Evolutionary conservation across 768 basidiomycete species (phyloP), one percentile per base, ranked within the genome.

Genomic region (Boletus rufocinnamomeus): DNA sequence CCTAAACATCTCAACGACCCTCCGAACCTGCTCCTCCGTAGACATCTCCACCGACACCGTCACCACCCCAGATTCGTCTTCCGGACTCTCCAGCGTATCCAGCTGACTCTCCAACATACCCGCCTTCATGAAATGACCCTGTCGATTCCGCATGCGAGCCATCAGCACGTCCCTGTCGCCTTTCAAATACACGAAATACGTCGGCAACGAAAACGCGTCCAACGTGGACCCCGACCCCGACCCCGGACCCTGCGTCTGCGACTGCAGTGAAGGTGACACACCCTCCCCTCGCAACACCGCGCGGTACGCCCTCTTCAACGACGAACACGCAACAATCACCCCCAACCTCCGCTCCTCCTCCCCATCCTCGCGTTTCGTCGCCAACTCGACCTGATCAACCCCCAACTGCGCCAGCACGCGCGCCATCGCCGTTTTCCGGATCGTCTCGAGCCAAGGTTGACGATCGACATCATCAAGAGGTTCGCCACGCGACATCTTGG

Each of bases 311-410:
- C 68, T 80, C 75, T 89, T 95, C 70, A 98, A 75, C 60, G 94
- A 85, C 23, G 93, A 96, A 73, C 93, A 95, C 38, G 87, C 90
- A 40, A 94, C 82, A 43, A 98, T 84, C n/a, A 91, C 82, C 2
- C 90, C 91, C 28, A 63, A 48, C 51, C 25, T 32, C 57, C 50
- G 3, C 8, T 6, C 28, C 27, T 2, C 45, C 23, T 19, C 50
- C 6, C 34, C 21, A 25, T 9, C 49, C 2, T 16, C 27, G 3
- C 1, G 9, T 1, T 38, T 8, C 30, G 19, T 21, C 25, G 9
- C 40, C 27, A 9, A 1, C 8, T 30, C 19, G 6, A 1, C 25
- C 9, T 4, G 21, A 23, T 32, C 8, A 2, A 28, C 55, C 19
- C 21, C 21, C 34, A 27, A 4, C 54, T 62, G 61, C 6, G n/a